Base-by-base conservation (phyloP, 495 filamentous ascomycete genomes). In the Apiosordaria backusii region DNA sequence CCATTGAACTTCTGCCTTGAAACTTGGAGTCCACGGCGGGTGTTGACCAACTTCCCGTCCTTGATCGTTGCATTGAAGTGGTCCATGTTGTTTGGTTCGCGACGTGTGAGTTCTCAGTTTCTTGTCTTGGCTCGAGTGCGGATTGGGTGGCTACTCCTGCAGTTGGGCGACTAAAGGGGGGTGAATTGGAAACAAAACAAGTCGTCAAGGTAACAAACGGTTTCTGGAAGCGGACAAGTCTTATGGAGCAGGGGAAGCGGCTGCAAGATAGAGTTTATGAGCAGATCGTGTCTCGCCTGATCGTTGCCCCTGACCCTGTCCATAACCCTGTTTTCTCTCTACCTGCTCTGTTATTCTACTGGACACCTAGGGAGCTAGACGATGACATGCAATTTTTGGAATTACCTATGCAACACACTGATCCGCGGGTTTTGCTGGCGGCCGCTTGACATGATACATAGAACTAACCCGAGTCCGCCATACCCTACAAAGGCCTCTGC, bases 61-160 rank as follows among this genome's bases (percentile, higher is more conserved):
- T 69, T 69, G 58, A 76, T 45, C 0, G 74, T 74, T 15, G 70
- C 63, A 65, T 76, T 76, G 67, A 73, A 76, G 61, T 76, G 72
- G 22, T 76, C 72, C 74, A 76, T 76, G 15, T 13, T 61, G 29
- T 25, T 16, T 59, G 35, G 35, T 26, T 40, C 15, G 24, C 22
- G 26, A 24, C 57, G 23, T 23, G 22, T 18, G 26, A n/a, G 26
- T 24, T 57, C n/a, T 58, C 18, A 16, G 21, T 7, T 59, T 23
- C 19, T 25, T 7, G 35, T 24, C 24, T 59, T 23, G 57, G 16
- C 24, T 59, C 4, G 22, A 25, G 57, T 15, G 23, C 9, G 22
- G n/a, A 16, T 3, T 57, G 53, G 53, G 53, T 57, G 53, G 1
- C 19, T 7, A 22, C 53, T 21, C 53, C 21, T 57, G 19, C 53